phyloP scores from a whole-genome alignment of 2,329 filamentous ascomycete species.

The Fusarium sambucinum region DNA sequence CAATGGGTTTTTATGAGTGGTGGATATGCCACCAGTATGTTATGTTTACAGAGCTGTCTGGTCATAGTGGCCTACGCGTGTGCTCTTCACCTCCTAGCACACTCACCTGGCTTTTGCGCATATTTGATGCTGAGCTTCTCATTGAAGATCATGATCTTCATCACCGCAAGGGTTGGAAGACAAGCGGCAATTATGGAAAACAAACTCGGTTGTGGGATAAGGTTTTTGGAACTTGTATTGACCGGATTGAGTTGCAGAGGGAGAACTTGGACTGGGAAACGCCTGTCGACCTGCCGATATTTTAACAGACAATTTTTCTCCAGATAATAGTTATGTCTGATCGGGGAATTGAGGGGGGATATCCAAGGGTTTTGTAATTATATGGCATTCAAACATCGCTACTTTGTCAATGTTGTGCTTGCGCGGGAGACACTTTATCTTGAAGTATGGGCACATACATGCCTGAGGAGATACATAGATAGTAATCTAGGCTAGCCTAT shows the following conservation, averaged over 20 bases:
- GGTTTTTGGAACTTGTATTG: not conserved
- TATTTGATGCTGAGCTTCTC: not conserved
- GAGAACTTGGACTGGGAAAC: not conserved
- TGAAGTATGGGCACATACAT: not conserved
- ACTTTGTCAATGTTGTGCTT: too few relatives aligned
- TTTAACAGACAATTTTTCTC: not conserved
- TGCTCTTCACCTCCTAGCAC: not conserved
- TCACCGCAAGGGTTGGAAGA: not conserved
- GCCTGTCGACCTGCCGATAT: not conserved
- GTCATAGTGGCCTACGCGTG: not conserved
- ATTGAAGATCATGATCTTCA: not conserved
- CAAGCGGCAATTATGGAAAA: not conserved
- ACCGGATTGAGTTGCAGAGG: not conserved
- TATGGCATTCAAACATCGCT: too few relatives aligned
- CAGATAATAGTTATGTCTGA: not conserved
- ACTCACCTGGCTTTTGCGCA: not conserved
- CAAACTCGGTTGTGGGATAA: not conserved
- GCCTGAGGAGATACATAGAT: not conserved
- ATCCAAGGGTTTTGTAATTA: too few relatives aligned
- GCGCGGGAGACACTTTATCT: too few relatives aligned
- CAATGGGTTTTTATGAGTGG: not conserved
- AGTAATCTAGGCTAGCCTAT: too few relatives aligned
- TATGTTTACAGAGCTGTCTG: not conserved
- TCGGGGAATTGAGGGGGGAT: too few relatives aligned
- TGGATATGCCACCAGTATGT: not conserved